Conservation (phyloP, 2,329 filamentous ascomycete species). For the Ophiocordyceps sinensis region DNA sequence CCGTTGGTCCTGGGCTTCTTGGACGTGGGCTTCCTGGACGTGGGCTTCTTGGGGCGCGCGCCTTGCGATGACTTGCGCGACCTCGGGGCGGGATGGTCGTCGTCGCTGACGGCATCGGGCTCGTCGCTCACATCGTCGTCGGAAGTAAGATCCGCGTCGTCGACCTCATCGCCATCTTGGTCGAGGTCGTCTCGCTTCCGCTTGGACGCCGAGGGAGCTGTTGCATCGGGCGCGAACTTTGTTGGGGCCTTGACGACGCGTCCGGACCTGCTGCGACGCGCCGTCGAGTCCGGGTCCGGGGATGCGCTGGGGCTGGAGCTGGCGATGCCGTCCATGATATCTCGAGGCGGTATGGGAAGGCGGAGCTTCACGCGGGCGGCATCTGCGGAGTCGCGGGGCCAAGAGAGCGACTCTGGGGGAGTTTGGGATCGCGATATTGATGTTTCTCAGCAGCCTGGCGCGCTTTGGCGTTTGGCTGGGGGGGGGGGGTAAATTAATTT, state of each 20-base stretch:
- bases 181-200: constrained; percentile 41
- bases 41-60: constrained; percentile 37
- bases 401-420: not conserved
- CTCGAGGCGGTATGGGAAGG: constrained; percentile 3
- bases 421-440: not conserved
- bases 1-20: constrained; percentile 55
- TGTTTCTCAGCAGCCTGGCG: constrained; percentile 2
- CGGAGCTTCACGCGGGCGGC: constrained; percentile 3
- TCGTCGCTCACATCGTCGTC: constrained; percentile 30
- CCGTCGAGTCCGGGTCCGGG: constrained; percentile 33
- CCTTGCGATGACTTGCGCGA: constrained; percentile 27
- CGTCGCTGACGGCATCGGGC: constrained; percentile 32
- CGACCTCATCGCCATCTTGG: constrained; percentile 31
- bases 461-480: constrained; percentile 5
- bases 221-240: constrained; percentile 42
- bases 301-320: constrained; percentile 7
- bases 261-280: constrained; percentile 54
- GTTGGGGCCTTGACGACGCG: constrained; percentile 47
- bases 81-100: constrained; percentile 22
- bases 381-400: constrained; percentile 5
- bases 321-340: constrained; percentile 6
- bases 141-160: constrained; percentile 31
- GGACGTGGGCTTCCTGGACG: constrained; percentile 40
- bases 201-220: constrained; percentile 26
- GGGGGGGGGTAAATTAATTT: constrained; percentile 3